phyloP scores from a whole-genome alignment of 768 basidiomycete species.

The Exidia glandulosa region DNA sequence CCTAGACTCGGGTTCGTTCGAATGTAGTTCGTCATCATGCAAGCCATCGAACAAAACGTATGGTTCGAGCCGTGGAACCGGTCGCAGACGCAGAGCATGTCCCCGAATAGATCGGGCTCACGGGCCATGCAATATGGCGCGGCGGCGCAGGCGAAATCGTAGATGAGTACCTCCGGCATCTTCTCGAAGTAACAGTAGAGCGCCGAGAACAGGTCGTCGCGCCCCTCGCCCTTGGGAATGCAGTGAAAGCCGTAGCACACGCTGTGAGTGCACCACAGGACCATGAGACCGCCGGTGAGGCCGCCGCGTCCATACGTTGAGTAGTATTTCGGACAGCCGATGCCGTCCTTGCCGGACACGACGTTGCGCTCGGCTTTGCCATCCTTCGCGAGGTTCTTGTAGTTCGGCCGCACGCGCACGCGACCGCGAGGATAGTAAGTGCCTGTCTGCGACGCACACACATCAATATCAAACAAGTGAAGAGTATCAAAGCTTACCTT shows the following conservation, averaged over 20 bases:
- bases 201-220: constrained; percentile 30
- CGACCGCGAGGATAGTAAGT: background rate
- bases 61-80: constrained; percentile 23
- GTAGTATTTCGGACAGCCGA: background rate
- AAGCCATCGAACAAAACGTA: constrained; percentile 21
- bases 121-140: constrained; percentile 22
- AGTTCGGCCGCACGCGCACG: background rate
- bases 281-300: background rate
- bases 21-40: constrained; percentile 18
- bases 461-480: background rate
- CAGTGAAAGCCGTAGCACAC: background rate
- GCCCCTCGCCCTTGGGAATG: constrained; percentile 25
- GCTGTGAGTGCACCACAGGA: background rate
- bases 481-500: background rate
- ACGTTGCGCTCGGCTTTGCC: background rate
- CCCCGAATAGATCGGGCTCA: constrained; percentile 19
- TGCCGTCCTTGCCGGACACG: background rate
- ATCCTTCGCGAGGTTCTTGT: background rate
- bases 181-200: constrained; percentile 22
- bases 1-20: constrained; percentile 15
- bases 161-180: constrained; percentile 18
- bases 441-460: background rate
- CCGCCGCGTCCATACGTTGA: background rate
- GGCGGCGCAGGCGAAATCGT: constrained; percentile 23
- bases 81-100: constrained; percentile 26